phyloP scores from a whole-genome alignment of 2,329 filamentous ascomycete species.

The Bertia moriformis region DNA sequence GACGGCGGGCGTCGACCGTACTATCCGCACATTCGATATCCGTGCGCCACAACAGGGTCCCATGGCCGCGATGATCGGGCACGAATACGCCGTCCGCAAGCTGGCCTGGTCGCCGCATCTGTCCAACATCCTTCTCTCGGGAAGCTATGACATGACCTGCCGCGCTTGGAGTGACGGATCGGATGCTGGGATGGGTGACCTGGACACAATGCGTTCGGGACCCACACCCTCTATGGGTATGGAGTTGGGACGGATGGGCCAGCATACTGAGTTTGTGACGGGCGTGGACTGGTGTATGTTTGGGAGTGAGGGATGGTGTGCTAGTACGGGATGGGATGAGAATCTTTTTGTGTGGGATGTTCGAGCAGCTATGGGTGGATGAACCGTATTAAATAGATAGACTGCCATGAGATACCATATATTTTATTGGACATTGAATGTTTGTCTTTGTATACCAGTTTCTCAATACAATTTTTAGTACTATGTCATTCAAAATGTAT shows the following conservation, averaged over 20 bases:
- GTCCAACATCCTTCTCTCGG: conserved; percentile 73
- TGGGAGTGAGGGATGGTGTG: conserved; percentile 87
- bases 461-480: too few relatives aligned
- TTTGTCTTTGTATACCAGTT: too few relatives aligned
- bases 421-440: too few relatives aligned
- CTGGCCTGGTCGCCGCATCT: conserved; percentile 88
- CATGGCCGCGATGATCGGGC: conserved; percentile 60
- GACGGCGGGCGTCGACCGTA: conserved; percentile 74
- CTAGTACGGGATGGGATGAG: conserved; percentile 90
- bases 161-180: conserved; percentile 76
- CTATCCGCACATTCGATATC: conserved; percentile 82
- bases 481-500: too few relatives aligned
- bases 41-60: conserved; percentile 62
- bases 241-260: conserved; percentile 75
- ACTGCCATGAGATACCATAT: conserved; percentile 1
- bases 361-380: not conserved
- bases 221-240: conserved; percentile 32
- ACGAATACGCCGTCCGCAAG: conserved; percentile 78
- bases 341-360: conserved; percentile 80
- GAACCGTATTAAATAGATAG: not conserved
- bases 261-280: conserved; percentile 89
- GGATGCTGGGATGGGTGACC: not conserved
- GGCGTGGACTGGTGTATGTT: conserved; percentile 98
- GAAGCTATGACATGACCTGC: conserved; percentile 96
- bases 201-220: conserved; percentile 15